phyloP scores from a whole-genome alignment of 768 basidiomycete species.

The Phlebiopsis gigantea region DNA sequence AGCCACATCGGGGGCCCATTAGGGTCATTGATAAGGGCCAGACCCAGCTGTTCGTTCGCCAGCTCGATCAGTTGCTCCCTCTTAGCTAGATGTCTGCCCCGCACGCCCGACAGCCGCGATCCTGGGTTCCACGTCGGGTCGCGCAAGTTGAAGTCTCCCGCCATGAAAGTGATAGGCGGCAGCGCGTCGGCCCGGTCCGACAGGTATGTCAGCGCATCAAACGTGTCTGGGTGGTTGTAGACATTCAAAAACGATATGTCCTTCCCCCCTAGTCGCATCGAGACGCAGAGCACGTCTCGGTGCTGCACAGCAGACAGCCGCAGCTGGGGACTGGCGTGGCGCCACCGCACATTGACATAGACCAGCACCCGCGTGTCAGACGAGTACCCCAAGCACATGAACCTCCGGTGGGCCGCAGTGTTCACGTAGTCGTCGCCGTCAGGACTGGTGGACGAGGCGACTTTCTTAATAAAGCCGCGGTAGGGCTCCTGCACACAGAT shows the following conservation, averaged over 20 bases:
- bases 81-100: background rate
- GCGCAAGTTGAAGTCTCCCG: slow-evolving; percentile 12
- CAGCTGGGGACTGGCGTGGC: background rate
- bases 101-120: background rate
- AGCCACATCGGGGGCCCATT: slow-evolving; percentile 1
- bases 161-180: background rate
- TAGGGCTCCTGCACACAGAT: slow-evolving; percentile 10
- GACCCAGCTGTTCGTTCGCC: background rate
- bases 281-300: background rate
- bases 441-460: background rate
- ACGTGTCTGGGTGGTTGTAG: slow-evolving; percentile 5
- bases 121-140: slow-evolving; percentile 6
- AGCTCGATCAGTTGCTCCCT: background rate
- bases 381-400: slow-evolving; percentile 1
- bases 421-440: slow-evolving; percentile 6
- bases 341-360: slow-evolving; percentile 6
- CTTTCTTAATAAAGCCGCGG: slow-evolving; percentile 8
- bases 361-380: background rate
- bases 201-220: background rate
- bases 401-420: background rate
- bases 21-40: slow-evolving; percentile 1
- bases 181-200: background rate
- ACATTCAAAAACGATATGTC: slow-evolving; percentile 6
- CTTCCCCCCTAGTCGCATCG: background rate
- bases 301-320: background rate